Conservation (phyloP, 495 filamentous ascomycete species). For the Lineolata rhizophorae region DNA sequence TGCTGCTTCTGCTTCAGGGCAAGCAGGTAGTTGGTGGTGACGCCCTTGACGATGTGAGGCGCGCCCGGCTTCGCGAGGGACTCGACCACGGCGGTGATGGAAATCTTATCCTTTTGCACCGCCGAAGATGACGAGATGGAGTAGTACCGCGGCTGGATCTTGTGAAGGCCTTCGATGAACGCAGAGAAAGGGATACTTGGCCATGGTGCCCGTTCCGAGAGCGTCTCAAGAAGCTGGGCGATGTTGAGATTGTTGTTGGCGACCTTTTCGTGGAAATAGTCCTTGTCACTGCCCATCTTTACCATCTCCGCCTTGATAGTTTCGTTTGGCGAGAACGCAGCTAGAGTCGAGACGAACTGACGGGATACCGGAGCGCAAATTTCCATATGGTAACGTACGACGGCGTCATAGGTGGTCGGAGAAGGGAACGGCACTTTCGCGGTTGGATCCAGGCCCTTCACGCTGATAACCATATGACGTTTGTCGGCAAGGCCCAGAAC, state of each 20-base stretch:
- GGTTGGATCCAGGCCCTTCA: slow-evolving; percentile 86
- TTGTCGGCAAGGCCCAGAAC: slow-evolving; percentile 56
- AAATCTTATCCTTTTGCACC: slow-evolving; percentile 82
- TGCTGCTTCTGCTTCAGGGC: slow-evolving; percentile 96
- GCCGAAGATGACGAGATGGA: slow-evolving; percentile 94
- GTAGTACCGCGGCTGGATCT: slow-evolving; percentile 95
- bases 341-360: slow-evolving; percentile 74
- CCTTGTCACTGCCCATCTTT: slow-evolving; percentile 79
- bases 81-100: slow-evolving; percentile 91
- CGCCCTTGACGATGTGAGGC: slow-evolving; percentile 69
- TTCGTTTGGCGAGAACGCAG: slow-evolving; percentile 78
- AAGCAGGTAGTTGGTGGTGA: slow-evolving; percentile 91
- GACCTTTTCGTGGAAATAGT: slow-evolving; percentile 84
- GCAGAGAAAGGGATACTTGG: slow-evolving; percentile 74
- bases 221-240: slow-evolving; percentile 58
- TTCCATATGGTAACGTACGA: slow-evolving; percentile 91
- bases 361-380: slow-evolving; percentile 88
- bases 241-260: slow-evolving; percentile 71
- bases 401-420: slow-evolving; percentile 89
- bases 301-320: slow-evolving; percentile 63
- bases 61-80: slow-evolving; percentile 54
- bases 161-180: slow-evolving; percentile 81
- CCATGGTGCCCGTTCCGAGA: slow-evolving; percentile 53
- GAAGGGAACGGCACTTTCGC: slow-evolving; percentile 96
- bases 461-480: slow-evolving; percentile 61